A percentile compares a stretch with the other conserved stretches of the same genome.
Evolutionary conservation across 495 filamentous ascomycete species (phyloP).

Genomic region (Penicillium coprophilum): DNA sequence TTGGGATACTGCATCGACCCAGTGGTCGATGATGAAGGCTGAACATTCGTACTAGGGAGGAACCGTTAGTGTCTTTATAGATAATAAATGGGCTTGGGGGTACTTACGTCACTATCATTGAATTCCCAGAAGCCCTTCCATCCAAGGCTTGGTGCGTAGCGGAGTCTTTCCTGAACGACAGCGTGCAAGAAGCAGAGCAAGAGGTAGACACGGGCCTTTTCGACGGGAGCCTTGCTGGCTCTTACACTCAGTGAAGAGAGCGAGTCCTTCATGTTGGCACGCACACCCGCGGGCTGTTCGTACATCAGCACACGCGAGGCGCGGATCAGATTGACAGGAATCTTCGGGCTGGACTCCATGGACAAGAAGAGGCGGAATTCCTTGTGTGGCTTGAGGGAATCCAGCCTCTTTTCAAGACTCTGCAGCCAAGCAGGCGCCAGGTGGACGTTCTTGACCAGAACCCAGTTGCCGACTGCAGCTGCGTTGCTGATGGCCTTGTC

Average conservation of each 20-base stretch:
- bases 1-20: slow-evolving; percentile 79
- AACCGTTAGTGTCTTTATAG: slow-evolving; percentile 30
- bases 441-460: slow-evolving; percentile 98
- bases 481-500: slow-evolving; percentile 95
- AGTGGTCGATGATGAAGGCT: slow-evolving; percentile 91
- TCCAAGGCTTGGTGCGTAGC: slow-evolving; percentile 90
- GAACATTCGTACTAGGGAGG: slow-evolving; percentile 85
- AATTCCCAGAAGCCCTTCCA: slow-evolving; percentile 99
- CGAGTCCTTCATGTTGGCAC: slow-evolving; percentile 98
- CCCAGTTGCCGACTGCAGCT: slow-evolving; percentile 90
- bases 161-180: slow-evolving; percentile 90
- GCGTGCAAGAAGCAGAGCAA: slow-evolving; percentile 93
- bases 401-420: slow-evolving; percentile 93
- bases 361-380: slow-evolving; percentile 96
- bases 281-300: slow-evolving; percentile 93
- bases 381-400: slow-evolving; percentile 88
- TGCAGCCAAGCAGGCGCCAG: slow-evolving; percentile 94
- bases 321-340: slow-evolving; percentile 91
- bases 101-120: slow-evolving; percentile 95
- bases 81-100: not conserved
- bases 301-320: slow-evolving; percentile 95
- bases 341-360: slow-evolving; percentile 96
- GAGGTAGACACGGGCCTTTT: slow-evolving; percentile 88
- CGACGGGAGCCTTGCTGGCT: slow-evolving; percentile 78
- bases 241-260: slow-evolving; percentile 78